phyloP scores from a whole-genome alignment of 176 grass and related monocot species.

The Lolium perenne region DNA sequence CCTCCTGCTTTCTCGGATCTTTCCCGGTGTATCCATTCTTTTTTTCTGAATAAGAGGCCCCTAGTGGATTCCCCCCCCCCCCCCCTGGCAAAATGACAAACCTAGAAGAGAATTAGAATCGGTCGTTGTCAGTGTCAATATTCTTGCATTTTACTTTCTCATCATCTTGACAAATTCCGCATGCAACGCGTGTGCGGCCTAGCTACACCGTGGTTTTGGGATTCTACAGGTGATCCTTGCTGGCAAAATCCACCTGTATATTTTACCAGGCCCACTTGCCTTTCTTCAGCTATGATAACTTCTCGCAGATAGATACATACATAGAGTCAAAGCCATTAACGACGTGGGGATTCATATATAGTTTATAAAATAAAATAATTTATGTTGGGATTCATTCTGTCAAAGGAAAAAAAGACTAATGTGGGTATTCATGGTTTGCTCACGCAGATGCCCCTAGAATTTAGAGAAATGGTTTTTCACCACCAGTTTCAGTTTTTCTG shows the following conservation, averaged over 20 bases:
- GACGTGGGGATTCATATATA: too few species aligned
- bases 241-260: not conserved
- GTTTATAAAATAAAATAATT: too few species aligned
- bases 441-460: not conserved
- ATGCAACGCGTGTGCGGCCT: not conserved
- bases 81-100: conserved; percentile 3
- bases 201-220: not conserved
- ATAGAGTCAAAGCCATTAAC: too few species aligned
- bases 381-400: too few species aligned
- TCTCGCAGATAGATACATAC: not conserved
- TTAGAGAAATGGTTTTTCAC: not conserved
- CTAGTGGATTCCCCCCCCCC: not conserved
- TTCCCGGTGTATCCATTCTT: too few species aligned
- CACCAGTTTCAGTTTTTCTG: too few species aligned
- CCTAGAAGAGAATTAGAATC: not conserved
- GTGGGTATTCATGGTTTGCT: too few species aligned
- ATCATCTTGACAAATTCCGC: not conserved
- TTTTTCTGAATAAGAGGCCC: not conserved
- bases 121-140: not conserved
- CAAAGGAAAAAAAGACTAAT: too few species aligned
- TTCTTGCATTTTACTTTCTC: conserved; percentile 7
- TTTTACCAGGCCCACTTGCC: not conserved
- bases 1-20: too few species aligned
- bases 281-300: not conserved
- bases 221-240: not conserved